Conservation (phyloP, 1,284 basidiomycete genomes). For the Termitomyces sp. region DNA sequence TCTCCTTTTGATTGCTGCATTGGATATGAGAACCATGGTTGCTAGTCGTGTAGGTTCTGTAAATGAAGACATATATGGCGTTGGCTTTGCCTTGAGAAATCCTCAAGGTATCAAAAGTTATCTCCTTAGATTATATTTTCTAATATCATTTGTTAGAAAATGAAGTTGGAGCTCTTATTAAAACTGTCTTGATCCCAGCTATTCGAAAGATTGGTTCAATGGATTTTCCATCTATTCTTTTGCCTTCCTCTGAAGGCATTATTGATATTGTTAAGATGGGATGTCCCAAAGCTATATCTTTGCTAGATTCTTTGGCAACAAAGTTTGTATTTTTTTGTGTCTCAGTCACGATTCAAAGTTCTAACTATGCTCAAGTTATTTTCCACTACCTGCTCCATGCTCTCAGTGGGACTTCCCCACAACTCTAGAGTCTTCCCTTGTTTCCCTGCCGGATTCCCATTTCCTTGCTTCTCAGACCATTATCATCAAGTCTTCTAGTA, state of each 20-base stretch:
- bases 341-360: too few relatives aligned
- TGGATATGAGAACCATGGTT: not conserved
- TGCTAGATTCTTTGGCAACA: not conserved
- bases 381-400: not conserved
- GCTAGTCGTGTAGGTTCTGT: not conserved
- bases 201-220: not conserved
- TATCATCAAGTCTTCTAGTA: not conserved
- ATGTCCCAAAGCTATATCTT: not conserved
- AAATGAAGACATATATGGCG: not conserved
- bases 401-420: not conserved
- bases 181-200: not conserved
- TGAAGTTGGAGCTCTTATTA: not conserved
- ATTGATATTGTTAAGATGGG: not conserved
- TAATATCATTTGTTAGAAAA: not conserved
- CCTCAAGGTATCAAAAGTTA: not conserved
- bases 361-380: not conserved
- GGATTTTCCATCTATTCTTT: not conserved
- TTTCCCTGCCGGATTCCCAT: not conserved
- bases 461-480: not conserved
- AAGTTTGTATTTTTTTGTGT: not conserved
- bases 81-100: not conserved
- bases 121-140: not conserved
- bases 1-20: not conserved
- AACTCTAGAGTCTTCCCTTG: too few relatives aligned
- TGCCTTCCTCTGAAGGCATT: not conserved